These are phyloP conservation scores for Tulasnella sp. DNA, from an alignment of 768 basidiomycete genomes.

Conservation along the genomic window DNA sequence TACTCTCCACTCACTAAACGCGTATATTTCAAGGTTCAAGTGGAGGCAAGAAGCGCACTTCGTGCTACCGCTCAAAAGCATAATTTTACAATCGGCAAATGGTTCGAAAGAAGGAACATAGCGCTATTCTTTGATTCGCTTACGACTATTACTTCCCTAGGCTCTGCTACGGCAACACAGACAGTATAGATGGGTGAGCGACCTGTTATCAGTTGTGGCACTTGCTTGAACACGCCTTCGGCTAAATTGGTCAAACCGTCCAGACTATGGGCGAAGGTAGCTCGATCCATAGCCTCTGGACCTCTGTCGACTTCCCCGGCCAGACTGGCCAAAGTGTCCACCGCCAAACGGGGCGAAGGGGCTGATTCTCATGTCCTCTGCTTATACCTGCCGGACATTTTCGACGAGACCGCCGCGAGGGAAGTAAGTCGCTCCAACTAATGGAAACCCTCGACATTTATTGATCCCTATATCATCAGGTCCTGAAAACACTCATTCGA, in stretches of 20 bases:
- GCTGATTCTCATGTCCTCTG: conserved; percentile 63
- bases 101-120: conserved; percentile 40
- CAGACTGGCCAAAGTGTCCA: conserved; percentile 60
- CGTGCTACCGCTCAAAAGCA: conserved; percentile 56
- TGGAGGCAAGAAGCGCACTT: conserved; percentile 53
- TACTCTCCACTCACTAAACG: not conserved
- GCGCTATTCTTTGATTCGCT: conserved; percentile 10
- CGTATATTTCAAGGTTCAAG: conserved; percentile 47
- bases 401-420: conserved; percentile 56
- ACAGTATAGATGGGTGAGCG: conserved; percentile 62
- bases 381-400: conserved; percentile 67
- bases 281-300: conserved; percentile 61
- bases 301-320: conserved; percentile 58
- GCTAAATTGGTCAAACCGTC: conserved; percentile 32
- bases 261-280: conserved; percentile 25
- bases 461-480: conserved; percentile 40
- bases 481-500: conserved; percentile 63
- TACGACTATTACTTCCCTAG: conserved; percentile 38
- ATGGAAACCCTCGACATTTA: conserved; percentile 11
- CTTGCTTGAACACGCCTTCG: conserved; percentile 10
- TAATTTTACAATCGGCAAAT: conserved; percentile 61
- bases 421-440: conserved; percentile 41
- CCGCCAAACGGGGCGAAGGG: conserved; percentile 48
- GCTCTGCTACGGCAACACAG: conserved; percentile 60
- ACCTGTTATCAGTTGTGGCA: not conserved